These are phyloP conservation scores for Chytriomyces confervae DNA, from an alignment of 192 early-diverging fungal species.

Conservation along the genomic window DNA sequence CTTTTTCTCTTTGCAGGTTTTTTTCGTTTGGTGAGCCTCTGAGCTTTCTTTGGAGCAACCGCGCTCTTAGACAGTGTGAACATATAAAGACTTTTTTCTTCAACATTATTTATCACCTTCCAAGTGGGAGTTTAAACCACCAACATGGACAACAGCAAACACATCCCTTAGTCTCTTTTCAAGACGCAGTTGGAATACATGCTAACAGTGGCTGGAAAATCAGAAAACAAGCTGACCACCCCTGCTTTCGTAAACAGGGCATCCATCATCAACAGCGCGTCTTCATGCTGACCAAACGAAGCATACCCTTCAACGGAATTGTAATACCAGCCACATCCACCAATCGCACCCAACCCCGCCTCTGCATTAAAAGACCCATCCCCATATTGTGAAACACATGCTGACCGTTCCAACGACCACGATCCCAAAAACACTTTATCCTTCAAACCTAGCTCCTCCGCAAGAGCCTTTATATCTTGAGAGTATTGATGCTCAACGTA, in stretches of 20 bases:
- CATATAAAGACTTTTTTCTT: too few relatives aligned
- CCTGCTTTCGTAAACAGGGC: constrained; percentile 15
- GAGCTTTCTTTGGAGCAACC: too few relatives aligned
- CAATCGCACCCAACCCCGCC: constrained; percentile 11
- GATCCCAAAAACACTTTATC: constrained; percentile 17
- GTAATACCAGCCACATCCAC: constrained; percentile 29
- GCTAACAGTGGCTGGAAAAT: constrained; percentile 28
- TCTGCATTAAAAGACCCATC: constrained; percentile 22
- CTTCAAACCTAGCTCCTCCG: background rate
- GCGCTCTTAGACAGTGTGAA: too few relatives aligned
- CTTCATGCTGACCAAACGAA: constrained; percentile 22
- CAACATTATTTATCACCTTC: too few relatives aligned
- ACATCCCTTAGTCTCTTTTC: background rate
- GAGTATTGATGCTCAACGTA: constrained; percentile 6
- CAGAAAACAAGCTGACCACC: constrained; percentile 20
- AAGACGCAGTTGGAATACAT: constrained; percentile 31
- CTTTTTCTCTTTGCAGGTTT: too few relatives aligned
- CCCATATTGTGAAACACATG: constrained; percentile 14
- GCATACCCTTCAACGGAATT: constrained; percentile 28
- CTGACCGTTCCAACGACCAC: constrained; percentile 31
- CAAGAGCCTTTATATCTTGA: background rate
- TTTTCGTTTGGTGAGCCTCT: too few relatives aligned
- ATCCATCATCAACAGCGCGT: constrained; percentile 22
- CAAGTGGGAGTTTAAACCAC: too few relatives aligned
- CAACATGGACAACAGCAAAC: background rate